Evolutionary conservation across 129 eudicot genomes (phyloP), one percentile per base, ranked within the genome.

Genomic region (Centrapalus pauciflorus): DNA sequence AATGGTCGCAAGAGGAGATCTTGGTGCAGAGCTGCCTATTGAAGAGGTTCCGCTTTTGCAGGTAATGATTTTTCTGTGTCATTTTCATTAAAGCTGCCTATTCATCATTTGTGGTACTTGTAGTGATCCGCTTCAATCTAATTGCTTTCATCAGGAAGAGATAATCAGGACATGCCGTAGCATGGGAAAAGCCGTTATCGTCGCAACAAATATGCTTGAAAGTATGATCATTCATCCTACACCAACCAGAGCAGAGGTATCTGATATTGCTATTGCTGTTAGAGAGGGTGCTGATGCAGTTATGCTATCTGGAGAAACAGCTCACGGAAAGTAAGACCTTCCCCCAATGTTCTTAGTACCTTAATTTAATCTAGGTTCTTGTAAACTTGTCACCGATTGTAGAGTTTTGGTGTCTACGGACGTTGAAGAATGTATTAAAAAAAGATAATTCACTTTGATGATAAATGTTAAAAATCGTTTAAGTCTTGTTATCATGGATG

Each of bases 261-360:
- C 98, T 4, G 98, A 93, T 65, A 93, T 93, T 67, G 96, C 96
- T 40, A 88, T 88, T 83, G 98, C 98, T 65, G 98, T 92, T 52
- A 74, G 88, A 78, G 98, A 88, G 69, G 96, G 98, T 43, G 89
- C 98, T 65, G 98, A 92, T 77, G 95, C 96, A 10, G 89, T 92
- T 80, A 92, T 92, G 98, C 87, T 92, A 48, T 88, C 98, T 14
- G 98, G 96, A 77, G 98, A 91, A 91, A 91, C 98, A 68, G 98
- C 98, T 77, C 86, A 91, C 50, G 96, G 96, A 70, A 91, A 91
- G 98, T 91, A 77, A 77, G 98, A 45, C 70, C 49, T 56, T 57
- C 26, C 25, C 26, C 60, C 10, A 37, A 13, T 56, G 32, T 33
- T 51, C 19, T 43, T 20, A 11, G 57, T 45, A 21, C 30, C 66